These are phyloP conservation scores for Emericellopsis atlantica DNA, from an alignment of 2,329 filamentous ascomycete species.

Conservation along the genomic window DNA sequence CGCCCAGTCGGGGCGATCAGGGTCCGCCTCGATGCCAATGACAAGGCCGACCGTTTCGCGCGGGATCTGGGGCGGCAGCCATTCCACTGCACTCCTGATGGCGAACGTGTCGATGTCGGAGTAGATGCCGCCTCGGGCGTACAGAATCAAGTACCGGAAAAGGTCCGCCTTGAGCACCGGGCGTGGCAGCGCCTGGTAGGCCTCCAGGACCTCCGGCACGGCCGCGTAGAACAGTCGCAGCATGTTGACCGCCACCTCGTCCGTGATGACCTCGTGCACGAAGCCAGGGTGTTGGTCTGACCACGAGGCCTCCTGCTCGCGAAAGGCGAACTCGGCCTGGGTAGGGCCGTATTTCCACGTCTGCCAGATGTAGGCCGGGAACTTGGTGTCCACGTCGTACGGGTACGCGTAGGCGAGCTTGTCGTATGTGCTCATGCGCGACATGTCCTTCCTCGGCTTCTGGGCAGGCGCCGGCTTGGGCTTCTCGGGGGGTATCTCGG, in stretches of 20 bases:
- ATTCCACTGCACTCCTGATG: slow-evolving; percentile 70
- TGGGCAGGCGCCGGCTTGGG: background rate
- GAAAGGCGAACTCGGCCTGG: slow-evolving; percentile 66
- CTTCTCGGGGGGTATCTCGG: background rate
- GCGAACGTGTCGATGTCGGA: slow-evolving; percentile 86
- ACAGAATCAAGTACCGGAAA: slow-evolving; percentile 60
- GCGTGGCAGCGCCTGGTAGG: slow-evolving; percentile 60
- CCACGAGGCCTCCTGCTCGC: slow-evolving; percentile 82
- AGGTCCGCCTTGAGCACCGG: slow-evolving; percentile 70
- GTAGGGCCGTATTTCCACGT: slow-evolving; percentile 88
- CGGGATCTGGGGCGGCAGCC: slow-evolving; percentile 72
- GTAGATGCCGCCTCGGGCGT: slow-evolving; percentile 56
- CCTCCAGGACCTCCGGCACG: slow-evolving; percentile 65
- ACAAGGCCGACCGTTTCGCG: slow-evolving; percentile 72
- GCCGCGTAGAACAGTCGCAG: slow-evolving; percentile 79
- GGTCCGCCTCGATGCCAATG: slow-evolving; percentile 91
- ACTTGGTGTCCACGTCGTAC: slow-evolving; percentile 78
- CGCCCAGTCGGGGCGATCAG: slow-evolving; percentile 82
- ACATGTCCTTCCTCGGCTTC: slow-evolving; percentile 56
- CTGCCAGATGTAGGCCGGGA: slow-evolving; percentile 98
- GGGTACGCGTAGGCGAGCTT: slow-evolving; percentile 90
- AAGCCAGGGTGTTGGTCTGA: slow-evolving; percentile 77
- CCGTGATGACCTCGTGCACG: slow-evolving; percentile 94
- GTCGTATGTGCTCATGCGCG: slow-evolving; percentile 57
- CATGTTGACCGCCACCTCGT: slow-evolving; percentile 69